Evolutionary conservation across 2,329 filamentous ascomycete genomes (phyloP).

Genomic region (Eutypella sp.): DNA sequence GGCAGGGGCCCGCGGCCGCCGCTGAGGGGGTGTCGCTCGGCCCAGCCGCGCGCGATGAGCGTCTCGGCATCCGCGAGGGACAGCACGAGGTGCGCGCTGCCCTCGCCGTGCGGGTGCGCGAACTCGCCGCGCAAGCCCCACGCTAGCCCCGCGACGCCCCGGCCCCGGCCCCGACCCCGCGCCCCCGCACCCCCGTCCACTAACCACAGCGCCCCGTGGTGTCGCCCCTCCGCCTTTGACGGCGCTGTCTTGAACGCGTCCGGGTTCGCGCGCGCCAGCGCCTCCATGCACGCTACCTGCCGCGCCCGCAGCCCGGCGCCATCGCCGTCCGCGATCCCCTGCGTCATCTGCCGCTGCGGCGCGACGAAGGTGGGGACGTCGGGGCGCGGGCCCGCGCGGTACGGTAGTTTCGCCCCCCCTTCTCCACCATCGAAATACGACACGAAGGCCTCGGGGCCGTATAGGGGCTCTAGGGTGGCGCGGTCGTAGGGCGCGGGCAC

Average conservation of each 20-base stretch:
- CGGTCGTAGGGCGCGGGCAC: slow-evolving; percentile 22
- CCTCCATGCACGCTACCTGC: slow-evolving; percentile 23
- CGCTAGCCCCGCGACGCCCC: too few relatives aligned
- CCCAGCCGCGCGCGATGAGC: slow-evolving; percentile 33
- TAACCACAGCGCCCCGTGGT: slow-evolving; percentile 26
- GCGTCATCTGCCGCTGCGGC: slow-evolving; percentile 34
- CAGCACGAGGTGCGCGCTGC: slow-evolving; percentile 33
- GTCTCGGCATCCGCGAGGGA: slow-evolving; percentile 32
- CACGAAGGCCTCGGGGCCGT: slow-evolving; percentile 18
- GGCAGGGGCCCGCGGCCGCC: slow-evolving; percentile 24
- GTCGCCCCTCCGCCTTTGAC: slow-evolving; percentile 28
- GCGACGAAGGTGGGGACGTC: slow-evolving; percentile 29
- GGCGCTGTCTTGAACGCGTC: slow-evolving; percentile 19
- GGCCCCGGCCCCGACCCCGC: slow-evolving; percentile 9
- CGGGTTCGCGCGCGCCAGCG: slow-evolving; percentile 20
- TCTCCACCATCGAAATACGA: slow-evolving; percentile 23
- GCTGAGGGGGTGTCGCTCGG: slow-evolving; percentile 32
- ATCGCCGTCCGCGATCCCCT: slow-evolving; percentile 16
- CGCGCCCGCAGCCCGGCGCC: slow-evolving; percentile 3
- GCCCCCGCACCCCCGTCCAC: background rate
- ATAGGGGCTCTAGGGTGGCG: slow-evolving; percentile 13
- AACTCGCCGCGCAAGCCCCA: slow-evolving; percentile 26
- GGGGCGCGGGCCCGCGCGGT: slow-evolving; percentile 23
- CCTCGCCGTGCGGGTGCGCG: slow-evolving; percentile 34
- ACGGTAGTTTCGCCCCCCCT: too few relatives aligned